Conservation (phyloP, 345 rosid genomes). For the Salix purpurea region DNA sequence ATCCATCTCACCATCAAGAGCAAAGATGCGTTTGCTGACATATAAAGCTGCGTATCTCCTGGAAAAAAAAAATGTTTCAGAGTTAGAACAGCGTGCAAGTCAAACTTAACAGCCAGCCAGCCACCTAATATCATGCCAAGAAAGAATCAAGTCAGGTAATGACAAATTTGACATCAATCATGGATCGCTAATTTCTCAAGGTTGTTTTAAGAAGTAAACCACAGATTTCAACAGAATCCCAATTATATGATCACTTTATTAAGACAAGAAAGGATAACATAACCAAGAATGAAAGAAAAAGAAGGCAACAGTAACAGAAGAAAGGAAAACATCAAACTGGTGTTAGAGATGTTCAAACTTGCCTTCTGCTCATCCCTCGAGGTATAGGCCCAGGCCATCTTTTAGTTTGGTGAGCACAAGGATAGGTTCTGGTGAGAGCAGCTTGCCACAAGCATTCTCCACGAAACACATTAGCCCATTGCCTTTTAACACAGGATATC, state of each 20-base stretch:
- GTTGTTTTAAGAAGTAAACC: no score
- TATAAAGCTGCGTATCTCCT: conserved; percentile 74
- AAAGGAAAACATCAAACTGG: neutral
- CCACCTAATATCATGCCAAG: no score
- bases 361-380: conserved; percentile 64
- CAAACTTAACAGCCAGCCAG: no score
- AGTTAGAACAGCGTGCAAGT: conserved; percentile 5
- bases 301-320: neutral
- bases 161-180: no score
- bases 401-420: conserved; percentile 45
- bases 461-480: conserved; percentile 62
- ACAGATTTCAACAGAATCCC: neutral
- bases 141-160: no score
- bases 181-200: no score
- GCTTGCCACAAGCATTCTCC: conserved; percentile 88
- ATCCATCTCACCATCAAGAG: conserved; percentile 49
- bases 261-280: neutral
- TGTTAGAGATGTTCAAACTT: neutral
- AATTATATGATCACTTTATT: neutral
- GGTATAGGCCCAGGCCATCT: conserved; percentile 88
- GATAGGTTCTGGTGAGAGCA: conserved; percentile 57
- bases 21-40: conserved; percentile 55
- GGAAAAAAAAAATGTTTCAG: conserved; percentile 31
- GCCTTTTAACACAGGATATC: conserved; percentile 61
- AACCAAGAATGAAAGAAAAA: neutral